Evolutionary conservation across 192 early-diverging fungal genomes (phyloP), one percentile per base, ranked within the genome.

Genomic region (Linnemannia schmuckeri): DNA sequence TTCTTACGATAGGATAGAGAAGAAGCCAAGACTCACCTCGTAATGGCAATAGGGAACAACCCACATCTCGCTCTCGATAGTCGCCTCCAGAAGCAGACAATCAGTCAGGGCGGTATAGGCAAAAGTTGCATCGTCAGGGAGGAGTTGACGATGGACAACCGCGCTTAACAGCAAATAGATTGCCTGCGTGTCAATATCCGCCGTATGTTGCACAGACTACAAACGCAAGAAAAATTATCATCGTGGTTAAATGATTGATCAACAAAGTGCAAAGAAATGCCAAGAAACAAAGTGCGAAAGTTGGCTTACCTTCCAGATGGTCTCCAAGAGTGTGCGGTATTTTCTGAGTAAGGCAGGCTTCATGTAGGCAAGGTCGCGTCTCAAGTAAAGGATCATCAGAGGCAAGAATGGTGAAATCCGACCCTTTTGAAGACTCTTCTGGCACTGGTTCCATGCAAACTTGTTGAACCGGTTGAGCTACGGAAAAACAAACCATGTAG

Each of bases 391-490:
- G 35, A 89, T 88, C 49, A 88, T 80, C 20, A 88, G 75, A 68
- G 86, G 81, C 38, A 89, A 77, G 77, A 89, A 89, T 13, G 89
- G 89, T 1, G 82, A 77, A 27, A 87, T 87, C 0, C 78, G 79
- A 37, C 86, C 86, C 4, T 47, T 76, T 46, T 85, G 76, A 35
- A 89, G 72, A 30, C 76, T 80, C 77, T 83, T 88, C 24, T 87
- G 72, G 42, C 85, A 83, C 33, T 89, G 82, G 41, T 87, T 87
- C 82, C 85, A 81, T 1, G 89, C 85, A 80, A 89, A 89, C 81
- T 89, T 89, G 61, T 89, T 89, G 71, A 88, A 89, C 7, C 89
- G 79, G 76, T 87, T 89, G 9, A 87, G 68, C 88, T 89, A 78
- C 30, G 24, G 4, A 57, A 22, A 35, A 69, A 70, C 33, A 54